phyloP scores from a whole-genome alignment of 1,284 basidiomycete species.

The Cerioporus squamosus region DNA sequence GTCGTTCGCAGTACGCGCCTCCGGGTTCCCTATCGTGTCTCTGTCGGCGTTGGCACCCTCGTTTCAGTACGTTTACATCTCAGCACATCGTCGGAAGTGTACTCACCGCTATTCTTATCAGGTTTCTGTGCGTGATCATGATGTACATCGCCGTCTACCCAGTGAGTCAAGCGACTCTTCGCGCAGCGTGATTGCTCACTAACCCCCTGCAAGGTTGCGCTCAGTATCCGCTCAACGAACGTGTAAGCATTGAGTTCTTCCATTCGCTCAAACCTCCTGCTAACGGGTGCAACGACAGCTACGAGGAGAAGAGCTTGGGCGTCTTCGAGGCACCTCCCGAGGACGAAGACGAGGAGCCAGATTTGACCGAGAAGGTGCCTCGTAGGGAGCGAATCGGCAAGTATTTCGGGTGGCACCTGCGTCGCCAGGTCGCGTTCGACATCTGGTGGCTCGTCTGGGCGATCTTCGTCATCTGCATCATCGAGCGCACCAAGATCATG shows the following conservation, averaged over 20 bases:
- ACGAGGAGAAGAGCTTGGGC: slow-evolving; percentile 73
- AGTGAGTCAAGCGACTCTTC: slow-evolving; percentile 34
- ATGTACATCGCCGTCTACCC: slow-evolving; percentile 71
- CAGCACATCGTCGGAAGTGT: not conserved
- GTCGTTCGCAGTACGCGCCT: slow-evolving; percentile 74
- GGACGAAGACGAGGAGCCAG: slow-evolving; percentile 53
- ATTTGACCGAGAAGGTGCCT: slow-evolving; percentile 40
- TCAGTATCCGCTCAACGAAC: slow-evolving; percentile 81
- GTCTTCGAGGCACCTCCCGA: slow-evolving; percentile 60
- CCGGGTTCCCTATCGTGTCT: slow-evolving; percentile 75
- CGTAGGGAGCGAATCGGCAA: slow-evolving; percentile 54
- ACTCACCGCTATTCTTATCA: slow-evolving; percentile 30
- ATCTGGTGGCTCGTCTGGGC: slow-evolving; percentile 66
- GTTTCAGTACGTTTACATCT: slow-evolving; percentile 50
- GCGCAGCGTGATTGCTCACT: not conserved
- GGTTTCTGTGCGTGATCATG: slow-evolving; percentile 77
- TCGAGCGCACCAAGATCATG: slow-evolving; percentile 64
- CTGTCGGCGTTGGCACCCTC: slow-evolving; percentile 68
- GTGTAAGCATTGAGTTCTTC: slow-evolving; percentile 55
- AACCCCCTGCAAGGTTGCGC: slow-evolving; percentile 43
- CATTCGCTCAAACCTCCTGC: not conserved
- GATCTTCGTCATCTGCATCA: slow-evolving; percentile 67
- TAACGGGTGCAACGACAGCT: slow-evolving; percentile 34
- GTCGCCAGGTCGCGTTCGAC: slow-evolving; percentile 69
- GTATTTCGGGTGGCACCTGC: slow-evolving; percentile 66